Percentiles rank a stretch among this genome's conserved stretches.
These are phyloP conservation scores for Coemansia sp. DNA, from an alignment of 192 early-diverging fungal genomes.

Conservation along the genomic window DNA sequence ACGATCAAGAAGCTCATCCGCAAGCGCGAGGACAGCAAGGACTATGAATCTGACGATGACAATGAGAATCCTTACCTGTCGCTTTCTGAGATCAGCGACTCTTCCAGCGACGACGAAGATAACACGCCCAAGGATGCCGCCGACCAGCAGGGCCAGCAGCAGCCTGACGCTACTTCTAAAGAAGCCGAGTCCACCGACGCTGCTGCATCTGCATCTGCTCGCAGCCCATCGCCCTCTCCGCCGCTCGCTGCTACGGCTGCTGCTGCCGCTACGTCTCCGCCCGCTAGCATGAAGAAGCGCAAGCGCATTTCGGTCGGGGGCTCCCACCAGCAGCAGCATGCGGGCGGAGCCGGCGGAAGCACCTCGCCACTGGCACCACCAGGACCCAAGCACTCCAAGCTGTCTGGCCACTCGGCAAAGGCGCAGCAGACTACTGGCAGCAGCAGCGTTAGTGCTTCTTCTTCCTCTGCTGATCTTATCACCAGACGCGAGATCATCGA, in stretches of 20 bases:
- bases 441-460: constrained; percentile 28
- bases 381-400: constrained; percentile 27
- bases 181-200: neutral
- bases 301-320: constrained; percentile 35
- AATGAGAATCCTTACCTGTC: constrained; percentile 52
- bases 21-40: constrained; percentile 60
- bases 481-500: constrained; percentile 69
- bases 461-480: constrained; percentile 53
- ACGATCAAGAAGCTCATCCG: constrained; percentile 65
- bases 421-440: constrained; percentile 1
- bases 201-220: neutral
- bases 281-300: constrained; percentile 50
- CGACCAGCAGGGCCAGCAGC: constrained; percentile 11
- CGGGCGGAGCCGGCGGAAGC: constrained; percentile 17
- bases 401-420: constrained; percentile 5
- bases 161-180: constrained; percentile 18
- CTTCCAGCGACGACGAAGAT: constrained; percentile 38
- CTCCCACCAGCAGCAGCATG: neutral
- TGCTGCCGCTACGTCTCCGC: neutral
- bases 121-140: constrained; percentile 12
- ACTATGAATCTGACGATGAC: constrained; percentile 33
- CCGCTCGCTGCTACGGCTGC: neutral
- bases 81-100: constrained; percentile 39
- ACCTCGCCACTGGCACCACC: constrained; percentile 14
- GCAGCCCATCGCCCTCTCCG: neutral